Percentiles rank a stretch among this genome's conserved stretches.
phyloP scores from a whole-genome alignment of 768 basidiomycete genomes.

The Psilocybe azurescens region DNA sequence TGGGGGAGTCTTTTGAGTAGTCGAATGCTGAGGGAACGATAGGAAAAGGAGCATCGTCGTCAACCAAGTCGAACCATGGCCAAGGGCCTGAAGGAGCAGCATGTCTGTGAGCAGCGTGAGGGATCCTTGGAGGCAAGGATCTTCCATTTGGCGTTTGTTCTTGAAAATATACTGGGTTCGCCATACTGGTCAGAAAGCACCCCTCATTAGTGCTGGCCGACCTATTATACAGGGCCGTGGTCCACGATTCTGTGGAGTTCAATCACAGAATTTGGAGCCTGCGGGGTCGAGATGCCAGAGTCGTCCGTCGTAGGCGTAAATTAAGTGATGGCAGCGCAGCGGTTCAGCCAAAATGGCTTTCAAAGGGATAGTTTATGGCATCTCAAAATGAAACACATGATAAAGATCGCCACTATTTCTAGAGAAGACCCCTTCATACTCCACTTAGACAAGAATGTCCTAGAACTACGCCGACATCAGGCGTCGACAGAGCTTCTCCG shows the following conservation, averaged over 20 bases:
- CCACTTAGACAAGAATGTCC: too few species aligned
- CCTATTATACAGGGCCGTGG: neutral
- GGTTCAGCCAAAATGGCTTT: neutral
- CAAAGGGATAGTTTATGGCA: neutral
- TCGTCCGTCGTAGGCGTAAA: neutral
- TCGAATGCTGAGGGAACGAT: neutral
- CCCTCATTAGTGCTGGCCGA: neutral
- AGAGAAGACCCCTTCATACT: too few species aligned
- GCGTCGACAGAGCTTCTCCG: too few species aligned
- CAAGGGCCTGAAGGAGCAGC: constrained; percentile 46
- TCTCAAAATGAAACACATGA: too few species aligned
- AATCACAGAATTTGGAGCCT: neutral
- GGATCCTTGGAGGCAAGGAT: constrained; percentile 27
- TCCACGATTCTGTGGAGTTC: neutral
- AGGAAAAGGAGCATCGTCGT: constrained; percentile 23
- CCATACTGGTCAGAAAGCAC: constrained; percentile 5
- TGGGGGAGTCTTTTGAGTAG: constrained; percentile 22
- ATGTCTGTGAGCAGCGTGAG: constrained; percentile 42
- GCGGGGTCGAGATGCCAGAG: neutral
- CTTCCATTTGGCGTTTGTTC: constrained; percentile 1
- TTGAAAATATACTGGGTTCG: constrained; percentile 15
- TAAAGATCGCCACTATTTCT: too few species aligned
- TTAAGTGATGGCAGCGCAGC: neutral
- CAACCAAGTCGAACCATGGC: constrained; percentile 48
- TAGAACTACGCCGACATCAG: too few species aligned